Percentiles rank a stretch among this genome's conserved stretches.
phyloP scores from a whole-genome alignment of 345 rosid species.

The Sisymbrium altissimum region DNA sequence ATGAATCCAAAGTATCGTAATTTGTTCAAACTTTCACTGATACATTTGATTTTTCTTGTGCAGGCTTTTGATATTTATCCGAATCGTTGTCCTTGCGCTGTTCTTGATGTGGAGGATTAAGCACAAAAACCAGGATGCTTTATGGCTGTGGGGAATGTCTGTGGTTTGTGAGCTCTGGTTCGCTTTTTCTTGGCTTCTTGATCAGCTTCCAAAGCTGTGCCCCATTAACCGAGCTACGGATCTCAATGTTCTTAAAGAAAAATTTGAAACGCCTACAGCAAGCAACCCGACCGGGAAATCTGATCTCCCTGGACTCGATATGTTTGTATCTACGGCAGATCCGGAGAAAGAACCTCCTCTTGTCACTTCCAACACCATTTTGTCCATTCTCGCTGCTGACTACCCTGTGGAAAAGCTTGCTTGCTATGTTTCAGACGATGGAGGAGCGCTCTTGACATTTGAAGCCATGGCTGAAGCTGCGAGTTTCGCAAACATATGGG shows the following conservation, averaged over 20 bases:
- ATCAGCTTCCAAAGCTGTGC: slow-evolving; percentile 91
- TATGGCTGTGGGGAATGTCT: slow-evolving; percentile 99
- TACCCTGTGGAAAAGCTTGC: slow-evolving; percentile 97
- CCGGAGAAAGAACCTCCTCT: slow-evolving; percentile 99
- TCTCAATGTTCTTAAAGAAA: slow-evolving; percentile 87
- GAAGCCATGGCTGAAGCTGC: slow-evolving; percentile 99
- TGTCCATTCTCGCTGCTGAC: slow-evolving; percentile 89
- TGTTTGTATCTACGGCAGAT: slow-evolving; percentile 97
- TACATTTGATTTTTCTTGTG: neutral
- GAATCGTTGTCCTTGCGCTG: slow-evolving; percentile 70
- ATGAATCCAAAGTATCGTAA: neutral
- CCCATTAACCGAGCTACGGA: slow-evolving; percentile 89
- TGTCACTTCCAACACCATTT: slow-evolving; percentile 93
- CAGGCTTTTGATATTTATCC: slow-evolving; percentile 81
- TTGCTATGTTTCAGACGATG: slow-evolving; percentile 98
- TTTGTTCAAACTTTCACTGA: slow-evolving; percentile 7
- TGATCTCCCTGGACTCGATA: slow-evolving; percentile 92
- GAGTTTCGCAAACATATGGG: slow-evolving; percentile 92
- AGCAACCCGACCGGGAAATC: slow-evolving; percentile 87
- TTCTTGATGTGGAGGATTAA: slow-evolving; percentile 79
- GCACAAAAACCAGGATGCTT: slow-evolving; percentile 61
- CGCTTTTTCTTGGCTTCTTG: slow-evolving; percentile 97
- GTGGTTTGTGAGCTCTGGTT: slow-evolving; percentile 98
- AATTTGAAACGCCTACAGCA: slow-evolving; percentile 74
- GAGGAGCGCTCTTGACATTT: slow-evolving; percentile 92